phyloP scores from a whole-genome alignment of 2,329 filamentous ascomycete species.

The Paraconiothyrium sp. region DNA sequence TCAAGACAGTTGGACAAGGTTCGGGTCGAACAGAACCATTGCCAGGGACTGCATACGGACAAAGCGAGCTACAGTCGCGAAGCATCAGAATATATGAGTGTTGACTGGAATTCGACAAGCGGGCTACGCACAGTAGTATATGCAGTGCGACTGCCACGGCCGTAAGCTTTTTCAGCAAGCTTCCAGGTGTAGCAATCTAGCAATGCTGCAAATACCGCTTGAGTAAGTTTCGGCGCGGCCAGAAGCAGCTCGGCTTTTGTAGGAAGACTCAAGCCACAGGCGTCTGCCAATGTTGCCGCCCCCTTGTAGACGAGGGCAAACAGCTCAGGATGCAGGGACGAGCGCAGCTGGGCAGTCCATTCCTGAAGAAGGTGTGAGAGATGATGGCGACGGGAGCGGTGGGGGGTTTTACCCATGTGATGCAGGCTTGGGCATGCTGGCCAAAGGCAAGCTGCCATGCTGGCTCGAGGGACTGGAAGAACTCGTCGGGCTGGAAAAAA shows the following conservation, averaged over 20 bases:
- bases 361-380: conserved; percentile 69
- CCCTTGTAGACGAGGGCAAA: conserved; percentile 80
- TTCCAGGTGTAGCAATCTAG: conserved; percentile 91
- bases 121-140: conserved; percentile 72
- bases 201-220: conserved; percentile 79
- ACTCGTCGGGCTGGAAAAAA: conserved; percentile 99
- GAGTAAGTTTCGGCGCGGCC: conserved; percentile 76
- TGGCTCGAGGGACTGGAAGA: conserved; percentile 93
- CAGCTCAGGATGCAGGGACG: conserved; percentile 87
- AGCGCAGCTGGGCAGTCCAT: conserved; percentile 88
- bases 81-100: conserved; percentile 31
- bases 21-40: conserved; percentile 93
- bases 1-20: conserved; percentile 96
- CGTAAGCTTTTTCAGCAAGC: conserved; percentile 78
- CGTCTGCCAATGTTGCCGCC: conserved; percentile 65
- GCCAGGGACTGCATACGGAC: conserved; percentile 83
- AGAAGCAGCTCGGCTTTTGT: conserved; percentile 74
- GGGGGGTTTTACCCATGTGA: conserved; percentile 81
- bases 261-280: conserved; percentile 64
- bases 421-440: conserved; percentile 78
- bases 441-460: conserved; percentile 93
- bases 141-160: conserved; percentile 68
- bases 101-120: conserved; percentile 25
- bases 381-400: conserved; percentile 13
- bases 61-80: conserved; percentile 68